Percentiles rank a stretch among this genome's conserved stretches.
Conservation (phyloP, 129 eudicot species). For the Mikania micrantha region DNA sequence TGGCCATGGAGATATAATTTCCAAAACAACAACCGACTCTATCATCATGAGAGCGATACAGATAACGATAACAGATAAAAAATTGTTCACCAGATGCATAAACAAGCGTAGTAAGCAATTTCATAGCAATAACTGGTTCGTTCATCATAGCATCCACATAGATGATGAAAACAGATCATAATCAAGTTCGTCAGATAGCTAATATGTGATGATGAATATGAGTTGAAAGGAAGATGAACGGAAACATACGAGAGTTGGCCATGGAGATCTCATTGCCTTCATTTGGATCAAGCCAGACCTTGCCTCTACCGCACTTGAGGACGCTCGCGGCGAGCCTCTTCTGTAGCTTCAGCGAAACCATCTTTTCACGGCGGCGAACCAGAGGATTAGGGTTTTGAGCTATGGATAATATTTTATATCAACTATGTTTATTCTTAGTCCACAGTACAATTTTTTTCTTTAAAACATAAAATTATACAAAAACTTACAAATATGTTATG, state of each 20-base stretch:
- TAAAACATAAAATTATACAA: no score
- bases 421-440: no score
- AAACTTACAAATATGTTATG: no score
- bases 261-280: slow-evolving; percentile 20
- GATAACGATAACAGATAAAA: not conserved
- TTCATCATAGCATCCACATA: not conserved
- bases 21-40: not conserved
- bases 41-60: not conserved
- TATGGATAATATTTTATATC: not conserved
- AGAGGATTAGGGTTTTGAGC: not conserved
- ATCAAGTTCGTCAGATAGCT: not conserved
- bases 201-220: not conserved
- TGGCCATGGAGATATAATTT: no score
- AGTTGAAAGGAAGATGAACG: not conserved
- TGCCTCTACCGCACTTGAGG: slow-evolving; percentile 32
- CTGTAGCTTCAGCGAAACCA: slow-evolving; percentile 71
- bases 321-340: slow-evolving; percentile 71
- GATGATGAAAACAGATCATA: not conserved
- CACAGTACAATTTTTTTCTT: no score
- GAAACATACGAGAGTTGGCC: slow-evolving; percentile 7
- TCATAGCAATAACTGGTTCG: not conserved
- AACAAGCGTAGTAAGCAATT: not conserved
- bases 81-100: not conserved
- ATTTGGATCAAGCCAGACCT: slow-evolving; percentile 1
- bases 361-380: slow-evolving; percentile 9